Evolutionary conservation across 2,329 filamentous ascomycete genomes (phyloP).

Genomic region (Cytospora paraplurivora): DNA sequence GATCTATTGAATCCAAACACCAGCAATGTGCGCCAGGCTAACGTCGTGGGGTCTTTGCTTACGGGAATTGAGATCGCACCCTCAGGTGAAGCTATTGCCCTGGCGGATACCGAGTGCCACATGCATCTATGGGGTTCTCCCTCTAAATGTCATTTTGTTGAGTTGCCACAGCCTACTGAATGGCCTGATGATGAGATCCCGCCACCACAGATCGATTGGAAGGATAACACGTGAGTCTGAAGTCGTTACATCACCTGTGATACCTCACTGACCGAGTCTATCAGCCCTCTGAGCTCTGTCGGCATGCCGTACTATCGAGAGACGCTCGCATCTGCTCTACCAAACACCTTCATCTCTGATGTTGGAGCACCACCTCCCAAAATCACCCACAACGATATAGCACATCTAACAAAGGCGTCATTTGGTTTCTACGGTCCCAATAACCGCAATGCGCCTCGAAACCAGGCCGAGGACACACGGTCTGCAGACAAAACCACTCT

Average conservation of each 20-base stretch:
- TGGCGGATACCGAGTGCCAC: conserved; percentile 76
- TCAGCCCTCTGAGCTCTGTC: conserved; percentile 76
- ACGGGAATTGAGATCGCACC: conserved; percentile 83
- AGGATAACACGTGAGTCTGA: conserved; percentile 63
- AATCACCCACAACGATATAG: conserved; percentile 70
- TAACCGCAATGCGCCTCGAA: conserved; percentile 70
- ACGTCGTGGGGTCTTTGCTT: conserved; percentile 68
- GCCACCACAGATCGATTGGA: conserved; percentile 66
- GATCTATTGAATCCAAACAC: conserved; percentile 93
- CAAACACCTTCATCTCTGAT: conserved; percentile 79
- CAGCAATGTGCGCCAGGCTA: conserved; percentile 81
- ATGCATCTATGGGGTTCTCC: conserved; percentile 90
- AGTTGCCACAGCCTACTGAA: conserved; percentile 75
- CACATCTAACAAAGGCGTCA: conserved; percentile 69
- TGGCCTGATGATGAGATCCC: conserved; percentile 69
- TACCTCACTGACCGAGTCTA: conserved; percentile 24
- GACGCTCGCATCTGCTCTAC: conserved; percentile 84
- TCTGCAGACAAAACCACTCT: conserved; percentile 61
- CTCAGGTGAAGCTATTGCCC: conserved; percentile 80
- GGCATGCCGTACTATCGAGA: conserved; percentile 96
- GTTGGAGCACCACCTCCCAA: conserved; percentile 79
- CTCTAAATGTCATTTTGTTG: conserved; percentile 82
- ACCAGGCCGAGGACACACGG: conserved; percentile 81
- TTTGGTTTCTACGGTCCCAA: conserved; percentile 80
- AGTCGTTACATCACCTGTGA: not conserved